Conservation (phyloP, 179 eudicot genomes). For the Sideroxylon spinosum region DNA sequence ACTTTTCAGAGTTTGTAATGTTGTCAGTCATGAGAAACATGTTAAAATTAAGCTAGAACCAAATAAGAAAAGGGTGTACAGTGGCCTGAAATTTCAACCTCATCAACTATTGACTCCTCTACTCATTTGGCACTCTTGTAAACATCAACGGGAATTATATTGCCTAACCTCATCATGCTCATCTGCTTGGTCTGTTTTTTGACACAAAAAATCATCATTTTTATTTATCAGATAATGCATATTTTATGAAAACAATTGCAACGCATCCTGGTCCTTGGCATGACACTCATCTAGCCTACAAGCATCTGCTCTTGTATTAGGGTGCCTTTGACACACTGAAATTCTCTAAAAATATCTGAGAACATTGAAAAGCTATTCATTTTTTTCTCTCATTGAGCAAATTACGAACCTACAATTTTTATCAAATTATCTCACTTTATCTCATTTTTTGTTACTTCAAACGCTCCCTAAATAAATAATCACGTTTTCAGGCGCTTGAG, state of each 20-base stretch:
- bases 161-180: neutral
- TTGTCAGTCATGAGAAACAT: neutral
- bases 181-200: neutral
- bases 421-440: no score
- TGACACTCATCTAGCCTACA: neutral
- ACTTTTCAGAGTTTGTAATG: neutral
- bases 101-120: neutral
- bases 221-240: neutral
- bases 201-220: neutral
- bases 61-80: neutral
- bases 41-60: neutral
- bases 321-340: no score
- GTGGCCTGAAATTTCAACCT: neutral
- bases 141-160: neutral
- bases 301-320: neutral
- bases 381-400: no score
- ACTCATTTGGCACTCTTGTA: neutral
- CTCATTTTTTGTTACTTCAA: no score
- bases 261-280: slow-evolving; percentile 4
- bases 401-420: no score
- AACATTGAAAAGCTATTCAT: no score
- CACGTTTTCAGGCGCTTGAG: slow-evolving; percentile 67
- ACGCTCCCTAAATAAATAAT: neutral
- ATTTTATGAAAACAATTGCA: neutral
- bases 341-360: no score